A percentile compares a stretch with the other conserved stretches of the same genome.
Conservation (phyloP, 805 yeast genomes). For the Monosporozyma solicola region DNA sequence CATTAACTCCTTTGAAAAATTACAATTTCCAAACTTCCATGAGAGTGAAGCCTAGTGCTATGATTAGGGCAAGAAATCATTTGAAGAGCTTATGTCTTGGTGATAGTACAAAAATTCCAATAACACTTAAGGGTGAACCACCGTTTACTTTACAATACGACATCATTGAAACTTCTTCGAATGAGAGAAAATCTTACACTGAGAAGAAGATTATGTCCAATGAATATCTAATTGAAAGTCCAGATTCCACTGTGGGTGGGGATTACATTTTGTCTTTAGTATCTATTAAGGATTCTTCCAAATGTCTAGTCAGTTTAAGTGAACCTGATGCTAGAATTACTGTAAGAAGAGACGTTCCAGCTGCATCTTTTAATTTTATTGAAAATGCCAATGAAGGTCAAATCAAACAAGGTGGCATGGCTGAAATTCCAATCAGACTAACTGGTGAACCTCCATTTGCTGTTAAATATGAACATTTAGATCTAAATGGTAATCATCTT, state of each 20-base stretch:
- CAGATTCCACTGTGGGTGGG: slow-evolving; percentile 58
- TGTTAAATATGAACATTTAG: slow-evolving; percentile 30
- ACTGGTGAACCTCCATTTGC: slow-evolving; percentile 50
- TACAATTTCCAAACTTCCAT: slow-evolving; percentile 60
- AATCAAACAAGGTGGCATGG: slow-evolving; percentile 54
- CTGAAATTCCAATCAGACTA: slow-evolving; percentile 50
- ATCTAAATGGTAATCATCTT: slow-evolving; percentile 22
- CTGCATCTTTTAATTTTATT: slow-evolving; percentile 37
- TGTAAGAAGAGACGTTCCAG: slow-evolving; percentile 65
- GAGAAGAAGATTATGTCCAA: slow-evolving; percentile 34
- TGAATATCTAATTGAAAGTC: slow-evolving; percentile 40
- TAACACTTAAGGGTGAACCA: slow-evolving; percentile 64
- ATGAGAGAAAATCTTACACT: slow-evolving; percentile 37
- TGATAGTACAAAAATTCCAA: slow-evolving; percentile 39
- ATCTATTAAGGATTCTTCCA: slow-evolving; percentile 63
- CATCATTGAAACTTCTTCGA: slow-evolving; percentile 47
- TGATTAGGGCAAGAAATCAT: slow-evolving; percentile 21
- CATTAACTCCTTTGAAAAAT: slow-evolving; percentile 29
- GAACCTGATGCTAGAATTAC: slow-evolving; percentile 55
- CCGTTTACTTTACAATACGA: slow-evolving; percentile 71
- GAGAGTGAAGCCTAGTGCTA: slow-evolving; percentile 58
- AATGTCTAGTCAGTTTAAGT: slow-evolving; percentile 65
- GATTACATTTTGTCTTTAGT: slow-evolving; percentile 55
- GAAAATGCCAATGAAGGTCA: slow-evolving; percentile 31
- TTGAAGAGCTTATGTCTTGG: slow-evolving; percentile 38